Evolutionary conservation across 2,329 filamentous ascomycete species (phyloP).

Genomic region (Mycocentrospora acerina): DNA sequence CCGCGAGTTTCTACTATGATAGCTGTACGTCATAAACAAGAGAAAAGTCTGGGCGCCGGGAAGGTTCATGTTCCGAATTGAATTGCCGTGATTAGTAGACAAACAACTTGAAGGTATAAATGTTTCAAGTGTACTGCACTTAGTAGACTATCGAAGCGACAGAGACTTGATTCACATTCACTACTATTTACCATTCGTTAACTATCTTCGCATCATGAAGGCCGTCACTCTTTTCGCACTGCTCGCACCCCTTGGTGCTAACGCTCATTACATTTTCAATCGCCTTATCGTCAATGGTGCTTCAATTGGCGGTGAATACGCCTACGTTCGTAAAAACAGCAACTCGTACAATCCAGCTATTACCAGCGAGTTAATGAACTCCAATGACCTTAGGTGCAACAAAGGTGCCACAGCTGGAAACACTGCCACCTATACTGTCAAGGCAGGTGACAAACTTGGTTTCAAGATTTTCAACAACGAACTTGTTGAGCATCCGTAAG

Average conservation of each 20-base stretch:
- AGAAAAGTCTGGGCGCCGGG: too few relatives aligned
- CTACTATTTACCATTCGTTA: too few relatives aligned
- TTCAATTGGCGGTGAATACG: conserved; percentile 35
- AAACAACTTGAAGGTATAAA: too few relatives aligned
- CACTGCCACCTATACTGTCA: conserved; percentile 40
- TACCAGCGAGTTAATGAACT: conserved; percentile 35
- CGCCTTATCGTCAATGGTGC: conserved; percentile 37
- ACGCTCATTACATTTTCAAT: conserved; percentile 43
- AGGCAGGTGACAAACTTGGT: conserved; percentile 52
- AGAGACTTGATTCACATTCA: too few relatives aligned
- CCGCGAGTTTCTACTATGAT: too few relatives aligned
- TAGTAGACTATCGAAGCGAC: too few relatives aligned
- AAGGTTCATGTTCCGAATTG: too few relatives aligned
- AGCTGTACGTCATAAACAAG: too few relatives aligned
- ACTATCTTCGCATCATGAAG: too few relatives aligned
- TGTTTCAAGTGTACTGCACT: too few relatives aligned
- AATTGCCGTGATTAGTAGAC: too few relatives aligned
- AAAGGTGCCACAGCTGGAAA: conserved; percentile 34
- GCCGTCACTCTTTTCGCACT: conserved; percentile 28
- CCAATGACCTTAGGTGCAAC: conserved; percentile 40
- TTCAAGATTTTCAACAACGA: conserved; percentile 55
- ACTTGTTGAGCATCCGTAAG: conserved; percentile 48
- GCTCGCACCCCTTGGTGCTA: conserved; percentile 23
- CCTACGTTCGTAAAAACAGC: conserved; percentile 39
- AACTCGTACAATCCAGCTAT: conserved; percentile 38